Conservation (phyloP, 129 eudicot genomes). For the sunflower (Helianthus annuus) region DNA sequence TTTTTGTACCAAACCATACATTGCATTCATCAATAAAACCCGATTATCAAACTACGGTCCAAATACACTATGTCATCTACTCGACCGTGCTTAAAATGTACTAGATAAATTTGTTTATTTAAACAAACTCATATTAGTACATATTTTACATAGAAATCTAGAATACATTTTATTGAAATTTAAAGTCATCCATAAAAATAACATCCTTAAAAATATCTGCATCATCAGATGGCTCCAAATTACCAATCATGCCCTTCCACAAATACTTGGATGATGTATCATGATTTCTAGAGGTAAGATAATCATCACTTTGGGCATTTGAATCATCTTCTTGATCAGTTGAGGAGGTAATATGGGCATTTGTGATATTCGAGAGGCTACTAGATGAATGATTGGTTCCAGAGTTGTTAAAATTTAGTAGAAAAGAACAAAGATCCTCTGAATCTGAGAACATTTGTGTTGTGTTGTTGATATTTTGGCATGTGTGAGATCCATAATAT, state of each 20-base stretch:
- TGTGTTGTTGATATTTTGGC: slow-evolving; percentile 27
- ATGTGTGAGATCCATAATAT: slow-evolving; percentile 55
- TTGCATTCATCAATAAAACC: too few relatives aligned
- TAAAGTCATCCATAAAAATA: slow-evolving; percentile 4
- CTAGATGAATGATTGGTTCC: slow-evolving; percentile 14
- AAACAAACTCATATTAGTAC: not conserved
- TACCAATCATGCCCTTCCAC: slow-evolving; percentile 25
- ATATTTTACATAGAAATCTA: not conserved
- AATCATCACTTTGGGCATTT: slow-evolving; percentile 21
- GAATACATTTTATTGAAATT: slow-evolving; percentile 14
- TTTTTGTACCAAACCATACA: too few relatives aligned
- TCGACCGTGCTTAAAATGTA: too few relatives aligned
- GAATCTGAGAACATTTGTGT: slow-evolving; percentile 22
- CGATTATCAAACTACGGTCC: too few relatives aligned
- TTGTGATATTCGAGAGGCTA: slow-evolving; percentile 30
- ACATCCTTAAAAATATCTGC: not conserved
- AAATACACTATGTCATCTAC: too few relatives aligned
- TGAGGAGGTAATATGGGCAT: slow-evolving; percentile 12
- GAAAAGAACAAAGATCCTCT: slow-evolving; percentile 2
- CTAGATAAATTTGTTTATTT: not conserved
- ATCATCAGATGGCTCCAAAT: not conserved
- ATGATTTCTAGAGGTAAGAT: not conserved
- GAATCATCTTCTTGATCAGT: slow-evolving; percentile 28
- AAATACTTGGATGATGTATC: not conserved
- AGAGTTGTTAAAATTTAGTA: slow-evolving; percentile 20